Conservation (phyloP, 768 basidiomycete genomes). For the Hericium alpestre region DNA sequence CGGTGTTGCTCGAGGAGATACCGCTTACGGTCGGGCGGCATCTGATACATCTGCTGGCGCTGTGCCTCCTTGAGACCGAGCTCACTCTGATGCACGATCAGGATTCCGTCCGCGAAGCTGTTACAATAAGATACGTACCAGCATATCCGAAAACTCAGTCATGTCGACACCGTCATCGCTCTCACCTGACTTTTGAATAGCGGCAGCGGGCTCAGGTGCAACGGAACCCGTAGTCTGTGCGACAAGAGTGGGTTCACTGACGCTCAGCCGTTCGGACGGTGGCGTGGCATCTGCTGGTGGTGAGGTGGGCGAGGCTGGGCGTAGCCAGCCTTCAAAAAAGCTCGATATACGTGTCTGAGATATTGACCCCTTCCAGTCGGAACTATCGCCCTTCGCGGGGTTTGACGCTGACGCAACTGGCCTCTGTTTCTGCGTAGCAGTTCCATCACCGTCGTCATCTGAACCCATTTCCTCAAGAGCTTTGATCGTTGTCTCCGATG, state of each 20-base stretch:
- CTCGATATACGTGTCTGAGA: slow-evolving; percentile 53
- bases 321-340: slow-evolving; percentile 59
- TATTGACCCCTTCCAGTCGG: slow-evolving; percentile 44
- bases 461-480: slow-evolving; percentile 39
- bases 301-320: slow-evolving; percentile 30
- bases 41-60: slow-evolving; percentile 48
- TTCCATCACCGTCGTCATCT: slow-evolving; percentile 43
- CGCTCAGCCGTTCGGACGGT: slow-evolving; percentile 36
- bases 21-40: slow-evolving; percentile 54
- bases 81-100: slow-evolving; percentile 39
- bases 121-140: slow-evolving; percentile 35
- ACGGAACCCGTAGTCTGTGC: slow-evolving; percentile 21
- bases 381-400: slow-evolving; percentile 13
- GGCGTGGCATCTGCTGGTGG: slow-evolving; percentile 15
- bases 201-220: too few relatives aligned
- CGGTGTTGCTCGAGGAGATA: slow-evolving; percentile 53
- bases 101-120: background rate
- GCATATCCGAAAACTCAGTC: slow-evolving; percentile 54
- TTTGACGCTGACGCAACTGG: slow-evolving; percentile 15
- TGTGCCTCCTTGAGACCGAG: slow-evolving; percentile 65
- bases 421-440: slow-evolving; percentile 42
- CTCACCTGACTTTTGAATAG: too few relatives aligned
- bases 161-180: slow-evolving; percentile 27
- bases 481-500: slow-evolving; percentile 42
- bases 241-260: slow-evolving; percentile 62